A percentile compares a stretch with the other conserved stretches of the same genome.
phyloP scores from a whole-genome alignment of 2,329 filamentous ascomycete genomes.

The Aspergillus versicolor region DNA sequence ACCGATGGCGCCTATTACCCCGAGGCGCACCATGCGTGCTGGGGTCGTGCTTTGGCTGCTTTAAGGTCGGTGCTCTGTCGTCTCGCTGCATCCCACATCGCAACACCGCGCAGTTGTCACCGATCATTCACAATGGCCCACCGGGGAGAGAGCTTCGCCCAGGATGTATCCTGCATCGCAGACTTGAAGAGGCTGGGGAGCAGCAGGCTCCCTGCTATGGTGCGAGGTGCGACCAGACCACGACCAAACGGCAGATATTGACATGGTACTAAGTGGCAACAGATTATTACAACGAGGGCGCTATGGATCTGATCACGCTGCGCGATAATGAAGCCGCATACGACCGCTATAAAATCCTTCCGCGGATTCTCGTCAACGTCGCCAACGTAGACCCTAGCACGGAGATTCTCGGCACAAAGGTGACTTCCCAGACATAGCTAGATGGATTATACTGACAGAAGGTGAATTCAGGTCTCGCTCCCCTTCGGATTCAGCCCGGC shows the following conservation, averaged over 20 bases:
- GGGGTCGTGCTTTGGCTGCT: neutral
- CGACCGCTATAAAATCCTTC: conserved; percentile 51
- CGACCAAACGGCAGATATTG: no score
- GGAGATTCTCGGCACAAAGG: conserved; percentile 45
- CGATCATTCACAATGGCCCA: conserved; percentile 27
- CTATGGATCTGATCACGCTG: conserved; percentile 53
- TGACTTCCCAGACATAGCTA: neutral
- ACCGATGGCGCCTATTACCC: neutral
- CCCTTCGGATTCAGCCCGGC: conserved; percentile 57
- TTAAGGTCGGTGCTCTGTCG: neutral
- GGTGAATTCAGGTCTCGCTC: conserved; percentile 36
- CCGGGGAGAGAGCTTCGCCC: conserved; percentile 29
- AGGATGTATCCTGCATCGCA: conserved; percentile 31
- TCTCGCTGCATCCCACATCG: neutral
- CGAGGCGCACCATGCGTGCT: neutral
- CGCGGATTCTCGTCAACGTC: conserved; percentile 47
- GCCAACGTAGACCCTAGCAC: conserved; percentile 47
- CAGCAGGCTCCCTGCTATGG: conserved; percentile 41
- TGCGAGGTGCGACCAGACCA: conserved; percentile 27
- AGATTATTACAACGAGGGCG: conserved; percentile 60
- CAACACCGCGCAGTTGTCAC: neutral
- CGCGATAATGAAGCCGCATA: conserved; percentile 55
- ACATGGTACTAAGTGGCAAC: neutral
- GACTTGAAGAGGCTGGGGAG: conserved; percentile 45
- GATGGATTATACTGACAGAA: no score